Conservation (phyloP, 768 basidiomycete genomes). For the Daedaleopsis sinensis region DNA sequence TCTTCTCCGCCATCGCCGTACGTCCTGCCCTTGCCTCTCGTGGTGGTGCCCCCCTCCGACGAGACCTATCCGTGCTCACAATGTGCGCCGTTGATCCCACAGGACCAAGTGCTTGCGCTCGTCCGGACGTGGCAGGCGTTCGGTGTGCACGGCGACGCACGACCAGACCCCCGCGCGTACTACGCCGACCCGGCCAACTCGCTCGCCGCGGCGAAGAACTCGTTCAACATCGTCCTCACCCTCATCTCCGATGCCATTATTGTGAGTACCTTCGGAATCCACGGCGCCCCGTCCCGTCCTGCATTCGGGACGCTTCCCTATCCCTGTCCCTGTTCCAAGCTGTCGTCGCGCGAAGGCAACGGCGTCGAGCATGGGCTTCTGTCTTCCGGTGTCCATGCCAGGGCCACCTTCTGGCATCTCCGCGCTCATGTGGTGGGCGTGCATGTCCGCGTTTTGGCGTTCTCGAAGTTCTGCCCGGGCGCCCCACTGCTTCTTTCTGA, state of each 20-base stretch:
- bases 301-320: too few relatives aligned
- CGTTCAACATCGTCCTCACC: slow-evolving; percentile 13
- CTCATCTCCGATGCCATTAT: slow-evolving; percentile 7
- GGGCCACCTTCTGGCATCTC: neutral
- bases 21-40: neutral
- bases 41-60: too few relatives aligned
- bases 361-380: too few relatives aligned
- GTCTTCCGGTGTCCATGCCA: too few relatives aligned
- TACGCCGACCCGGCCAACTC: slow-evolving; percentile 8
- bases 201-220: slow-evolving; percentile 5
- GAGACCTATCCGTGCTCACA: neutral
- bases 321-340: too few relatives aligned
- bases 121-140: slow-evolving; percentile 6
- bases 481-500: too few relatives aligned
- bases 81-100: neutral
- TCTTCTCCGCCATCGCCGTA: slow-evolving; percentile 2
- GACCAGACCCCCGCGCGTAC: slow-evolving; percentile 3
- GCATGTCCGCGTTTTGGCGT: neutral
- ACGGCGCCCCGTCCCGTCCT: neutral
- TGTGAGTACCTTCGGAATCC: neutral
- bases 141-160: neutral
- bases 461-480: neutral
- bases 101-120: slow-evolving; percentile 8
- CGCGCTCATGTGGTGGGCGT: neutral
- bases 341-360: too few relatives aligned